phyloP scores from a whole-genome alignment of 2,329 filamentous ascomycete genomes.

The Botryotinia narcissicola region DNA sequence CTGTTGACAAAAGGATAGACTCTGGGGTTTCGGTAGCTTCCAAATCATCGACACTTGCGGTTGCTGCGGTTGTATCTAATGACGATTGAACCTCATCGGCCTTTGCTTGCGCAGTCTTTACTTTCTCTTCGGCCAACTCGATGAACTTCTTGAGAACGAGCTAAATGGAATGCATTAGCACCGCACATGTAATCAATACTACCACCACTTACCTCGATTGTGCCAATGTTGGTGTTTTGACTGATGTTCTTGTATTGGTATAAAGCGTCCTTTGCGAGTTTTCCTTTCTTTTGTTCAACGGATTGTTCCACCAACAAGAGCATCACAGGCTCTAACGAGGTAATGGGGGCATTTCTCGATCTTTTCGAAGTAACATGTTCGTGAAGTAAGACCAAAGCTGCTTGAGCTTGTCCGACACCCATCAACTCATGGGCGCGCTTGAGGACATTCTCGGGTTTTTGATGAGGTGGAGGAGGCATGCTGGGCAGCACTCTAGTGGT shows the following conservation, averaged over 20 bases:
- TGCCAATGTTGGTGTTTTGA: slow-evolving; percentile 97
- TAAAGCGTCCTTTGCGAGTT: slow-evolving; percentile 95
- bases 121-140: slow-evolving; percentile 92
- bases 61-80: slow-evolving; percentile 71
- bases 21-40: slow-evolving; percentile 97
- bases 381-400: slow-evolving; percentile 91
- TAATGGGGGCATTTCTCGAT: slow-evolving; percentile 94
- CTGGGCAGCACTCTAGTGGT: slow-evolving; percentile 29
- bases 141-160: slow-evolving; percentile 97
- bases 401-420: slow-evolving; percentile 88
- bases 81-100: slow-evolving; percentile 91
- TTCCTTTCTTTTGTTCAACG: slow-evolving; percentile 96
- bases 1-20: slow-evolving; percentile 94
- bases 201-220: slow-evolving; percentile 71
- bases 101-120: slow-evolving; percentile 91
- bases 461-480: slow-evolving; percentile 84
- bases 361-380: slow-evolving; percentile 99
- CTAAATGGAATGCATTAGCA: slow-evolving; percentile 42
- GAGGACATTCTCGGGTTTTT: slow-evolving; percentile 98
- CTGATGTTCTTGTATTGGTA: slow-evolving; percentile 99
- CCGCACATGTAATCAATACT: slow-evolving; percentile 7
- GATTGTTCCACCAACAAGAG: slow-evolving; percentile 94
- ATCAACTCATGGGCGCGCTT: slow-evolving; percentile 99
- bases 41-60: slow-evolving; percentile 84
- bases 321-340: slow-evolving; percentile 96